phyloP scores from a whole-genome alignment of 352 stramenopile species.

The Peronosclerospora sorghi region DNA sequence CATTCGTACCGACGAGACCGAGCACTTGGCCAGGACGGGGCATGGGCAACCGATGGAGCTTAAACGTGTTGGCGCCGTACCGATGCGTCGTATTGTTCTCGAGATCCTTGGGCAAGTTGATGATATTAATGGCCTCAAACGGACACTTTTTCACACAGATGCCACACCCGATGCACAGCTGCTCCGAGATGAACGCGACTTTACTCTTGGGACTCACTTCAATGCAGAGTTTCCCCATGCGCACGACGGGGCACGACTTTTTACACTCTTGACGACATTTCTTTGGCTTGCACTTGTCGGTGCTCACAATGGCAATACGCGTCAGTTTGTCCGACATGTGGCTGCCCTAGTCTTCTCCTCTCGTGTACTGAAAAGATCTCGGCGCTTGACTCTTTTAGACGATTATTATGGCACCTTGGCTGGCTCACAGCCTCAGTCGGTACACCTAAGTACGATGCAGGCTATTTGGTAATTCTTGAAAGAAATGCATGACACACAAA shows the following conservation, averaged over 20 bases:
- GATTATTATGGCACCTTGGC: too few relatives aligned
- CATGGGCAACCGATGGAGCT: slow-evolving; percentile 98
- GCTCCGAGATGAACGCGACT: slow-evolving; percentile 97
- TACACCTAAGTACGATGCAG: too few relatives aligned
- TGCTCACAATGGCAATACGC: slow-evolving; percentile 97
- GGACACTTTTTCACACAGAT: slow-evolving; percentile 99
- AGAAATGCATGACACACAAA: too few relatives aligned
- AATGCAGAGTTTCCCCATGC: slow-evolving; percentile 99
- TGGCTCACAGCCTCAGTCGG: too few relatives aligned
- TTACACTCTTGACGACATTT: slow-evolving; percentile 99
- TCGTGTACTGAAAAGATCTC: too few relatives aligned
- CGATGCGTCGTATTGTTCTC: slow-evolving; percentile 98
- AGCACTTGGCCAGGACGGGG: slow-evolving; percentile 96
- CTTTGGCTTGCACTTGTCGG: slow-evolving; percentile 99
- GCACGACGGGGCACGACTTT: slow-evolving; percentile 97
- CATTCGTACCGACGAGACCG: slow-evolving; percentile 98
- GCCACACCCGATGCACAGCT: slow-evolving; percentile 99
- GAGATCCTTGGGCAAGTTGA: slow-evolving; percentile 99
- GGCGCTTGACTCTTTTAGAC: slow-evolving; percentile 3
- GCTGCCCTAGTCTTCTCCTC: neutral
- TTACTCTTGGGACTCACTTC: slow-evolving; percentile 95
- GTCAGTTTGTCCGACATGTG: slow-evolving; percentile 88
- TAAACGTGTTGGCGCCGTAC: slow-evolving; percentile 99
- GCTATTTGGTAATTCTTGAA: too few relatives aligned
- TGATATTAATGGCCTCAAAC: slow-evolving; percentile 99